A percentile compares a stretch with the other conserved stretches of the same genome.
phyloP scores from a whole-genome alignment of 139 green algal genomes.

The Tetraselmis chui region DNA sequence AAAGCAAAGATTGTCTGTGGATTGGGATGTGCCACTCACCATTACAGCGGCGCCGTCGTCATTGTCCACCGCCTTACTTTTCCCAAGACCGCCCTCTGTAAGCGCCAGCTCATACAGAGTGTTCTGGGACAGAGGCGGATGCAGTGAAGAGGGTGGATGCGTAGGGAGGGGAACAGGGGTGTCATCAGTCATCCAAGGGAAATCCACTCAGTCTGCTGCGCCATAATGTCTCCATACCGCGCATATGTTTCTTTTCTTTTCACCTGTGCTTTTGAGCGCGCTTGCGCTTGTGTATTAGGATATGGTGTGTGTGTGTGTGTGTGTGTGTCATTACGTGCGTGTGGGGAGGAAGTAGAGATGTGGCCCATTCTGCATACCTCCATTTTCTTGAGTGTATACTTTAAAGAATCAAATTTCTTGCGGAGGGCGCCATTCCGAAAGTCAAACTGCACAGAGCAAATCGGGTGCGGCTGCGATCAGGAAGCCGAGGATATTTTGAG shows the following conservation, averaged over 20 bases:
- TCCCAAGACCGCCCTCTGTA: slow-evolving; percentile 39
- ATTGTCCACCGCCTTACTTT: no score
- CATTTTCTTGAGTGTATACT: slow-evolving; percentile 76
- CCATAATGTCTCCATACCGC: not conserved
- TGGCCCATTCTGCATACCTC: slow-evolving; percentile 30
- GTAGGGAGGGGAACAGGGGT: not conserved
- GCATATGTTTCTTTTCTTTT: not conserved
- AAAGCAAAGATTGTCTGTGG: no score
- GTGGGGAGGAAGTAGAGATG: no score
- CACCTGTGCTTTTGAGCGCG: not conserved
- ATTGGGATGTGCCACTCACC: no score
- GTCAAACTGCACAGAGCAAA: slow-evolving; percentile 55
- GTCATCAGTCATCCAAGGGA: not conserved
- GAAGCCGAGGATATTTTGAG: no score
- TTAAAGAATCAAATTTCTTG: slow-evolving; percentile 73
- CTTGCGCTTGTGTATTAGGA: not conserved
- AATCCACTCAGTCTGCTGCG: not conserved
- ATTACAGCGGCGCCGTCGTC: no score
- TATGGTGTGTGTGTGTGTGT: no score
- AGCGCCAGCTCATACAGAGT: slow-evolving; percentile 70
- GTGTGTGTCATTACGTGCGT: no score
- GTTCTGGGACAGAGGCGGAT: slow-evolving; percentile 13
- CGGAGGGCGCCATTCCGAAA: slow-evolving; percentile 60
- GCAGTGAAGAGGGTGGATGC: no score
- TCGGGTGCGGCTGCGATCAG: no score